Evolutionary conservation across 108 stramenopile species (phyloP).

Genomic region (Fragilariopsis cylindrus): DNA sequence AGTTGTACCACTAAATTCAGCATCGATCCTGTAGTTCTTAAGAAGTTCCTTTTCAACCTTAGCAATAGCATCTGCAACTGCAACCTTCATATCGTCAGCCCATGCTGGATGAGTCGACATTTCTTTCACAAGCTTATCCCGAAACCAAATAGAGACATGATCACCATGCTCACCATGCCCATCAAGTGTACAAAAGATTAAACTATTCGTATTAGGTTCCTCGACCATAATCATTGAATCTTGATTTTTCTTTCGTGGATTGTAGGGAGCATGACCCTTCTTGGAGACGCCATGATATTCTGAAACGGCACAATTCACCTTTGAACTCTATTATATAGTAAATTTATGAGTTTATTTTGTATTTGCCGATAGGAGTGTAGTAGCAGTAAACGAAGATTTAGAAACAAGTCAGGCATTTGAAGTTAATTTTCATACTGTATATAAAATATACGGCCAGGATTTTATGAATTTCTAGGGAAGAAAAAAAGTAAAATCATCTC

Average conservation of each 20-base stretch:
- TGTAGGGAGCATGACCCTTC: constrained; percentile 98
- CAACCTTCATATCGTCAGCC: constrained; percentile 71
- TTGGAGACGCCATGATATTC: constrained; percentile 96
- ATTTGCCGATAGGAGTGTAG: too few species aligned
- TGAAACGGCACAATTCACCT: constrained; percentile 71
- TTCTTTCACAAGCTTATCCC: constrained; percentile 84
- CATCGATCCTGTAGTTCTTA: constrained; percentile 91
- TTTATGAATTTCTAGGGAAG: background rate
- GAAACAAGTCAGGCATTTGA: too few species aligned
- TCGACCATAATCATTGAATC: constrained; percentile 97
- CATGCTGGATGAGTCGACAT: constrained; percentile 89
- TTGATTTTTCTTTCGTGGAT: constrained; percentile 98
- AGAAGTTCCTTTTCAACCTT: constrained; percentile 90
- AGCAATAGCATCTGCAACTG: constrained; percentile 80
- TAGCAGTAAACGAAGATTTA: too few species aligned
- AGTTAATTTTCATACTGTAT: too few species aligned
- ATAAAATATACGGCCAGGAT: background rate
- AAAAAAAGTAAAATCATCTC: background rate
- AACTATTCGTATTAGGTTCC: constrained; percentile 86
- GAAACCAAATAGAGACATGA: constrained; percentile 89
- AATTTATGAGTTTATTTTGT: too few species aligned
- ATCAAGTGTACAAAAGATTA: constrained; percentile 94
- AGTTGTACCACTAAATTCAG: constrained; percentile 96
- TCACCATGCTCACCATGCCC: constrained; percentile 99
- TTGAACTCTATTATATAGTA: background rate